A percentile compares a stretch with the other conserved stretches of the same genome.
Evolutionary conservation across 345 rosid genomes (phyloP).

Genomic region (Cochlearia excelsa): DNA sequence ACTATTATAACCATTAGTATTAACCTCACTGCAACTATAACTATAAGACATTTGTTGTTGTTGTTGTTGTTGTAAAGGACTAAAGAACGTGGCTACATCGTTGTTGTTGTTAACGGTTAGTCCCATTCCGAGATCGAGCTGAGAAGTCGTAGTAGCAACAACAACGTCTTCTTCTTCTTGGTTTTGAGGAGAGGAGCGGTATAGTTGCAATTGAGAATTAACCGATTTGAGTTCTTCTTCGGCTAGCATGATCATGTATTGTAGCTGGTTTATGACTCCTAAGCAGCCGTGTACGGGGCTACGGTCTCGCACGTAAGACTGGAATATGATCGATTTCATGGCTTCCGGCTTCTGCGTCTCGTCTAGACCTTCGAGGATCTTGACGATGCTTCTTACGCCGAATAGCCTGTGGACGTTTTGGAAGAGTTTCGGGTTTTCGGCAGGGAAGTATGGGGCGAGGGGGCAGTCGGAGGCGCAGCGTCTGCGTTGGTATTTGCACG

Average conservation of each 20-base stretch:
- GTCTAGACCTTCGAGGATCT: constrained; percentile 55
- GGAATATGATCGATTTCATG: constrained; percentile 73
- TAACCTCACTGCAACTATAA: constrained; percentile 33
- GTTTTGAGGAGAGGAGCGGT: constrained; percentile 36
- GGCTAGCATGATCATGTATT: constrained; percentile 43
- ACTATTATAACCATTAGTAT: constrained; percentile 32
- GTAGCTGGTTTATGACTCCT: constrained; percentile 50
- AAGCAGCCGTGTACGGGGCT: constrained; percentile 80
- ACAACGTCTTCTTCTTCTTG: constrained; percentile 34
- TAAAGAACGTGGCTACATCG: constrained; percentile 18
- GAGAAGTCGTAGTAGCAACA: constrained; percentile 39
- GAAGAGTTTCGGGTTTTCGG: constrained; percentile 69
- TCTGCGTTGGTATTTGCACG: constrained; percentile 85
- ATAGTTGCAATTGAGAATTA: constrained; percentile 56
- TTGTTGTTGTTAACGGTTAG: constrained; percentile 41
- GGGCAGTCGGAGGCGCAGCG: constrained; percentile 70
- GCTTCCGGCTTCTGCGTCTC: constrained; percentile 54
- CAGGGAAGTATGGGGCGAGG: constrained; percentile 76
- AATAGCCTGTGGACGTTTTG: constrained; percentile 74
- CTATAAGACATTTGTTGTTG: constrained; percentile 48
- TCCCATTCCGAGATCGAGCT: constrained; percentile 75
- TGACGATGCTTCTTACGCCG: constrained; percentile 74
- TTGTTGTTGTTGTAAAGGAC: constrained; percentile 36
- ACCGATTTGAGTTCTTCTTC: constrained; percentile 68
- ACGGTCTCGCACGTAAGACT: constrained; percentile 63